Percentiles rank a stretch among this genome's conserved stretches.
phyloP scores from a whole-genome alignment of 23 red algal species.

The Gracilaria caudata region DNA sequence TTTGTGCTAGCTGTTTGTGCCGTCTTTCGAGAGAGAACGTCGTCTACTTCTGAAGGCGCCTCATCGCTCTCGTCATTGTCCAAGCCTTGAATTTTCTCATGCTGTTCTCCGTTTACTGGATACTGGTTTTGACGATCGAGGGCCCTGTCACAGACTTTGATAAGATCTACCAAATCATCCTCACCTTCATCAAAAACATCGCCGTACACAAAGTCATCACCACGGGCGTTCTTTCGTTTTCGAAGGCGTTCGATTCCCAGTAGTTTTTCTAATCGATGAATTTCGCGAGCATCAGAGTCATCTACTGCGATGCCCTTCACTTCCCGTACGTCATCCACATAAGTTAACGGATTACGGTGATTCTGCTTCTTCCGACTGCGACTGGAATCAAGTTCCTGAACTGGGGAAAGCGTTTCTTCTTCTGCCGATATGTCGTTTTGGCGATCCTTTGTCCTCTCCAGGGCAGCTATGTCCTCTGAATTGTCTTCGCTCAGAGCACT shows the following conservation, averaged over 20 bases:
- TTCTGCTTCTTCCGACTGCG: neutral
- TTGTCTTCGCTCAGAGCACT: neutral
- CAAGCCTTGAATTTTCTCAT: neutral
- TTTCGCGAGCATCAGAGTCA: slow-evolving; percentile 33
- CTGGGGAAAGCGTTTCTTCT: neutral
- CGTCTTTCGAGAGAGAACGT: neutral
- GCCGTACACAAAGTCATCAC: slow-evolving; percentile 27
- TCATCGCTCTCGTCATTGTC: slow-evolving; percentile 12
- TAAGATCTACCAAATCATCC: slow-evolving; percentile 42
- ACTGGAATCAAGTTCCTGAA: neutral
- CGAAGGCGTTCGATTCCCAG: slow-evolving; percentile 42
- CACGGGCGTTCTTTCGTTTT: slow-evolving; percentile 11
- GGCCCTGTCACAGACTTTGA: slow-evolving; percentile 46
- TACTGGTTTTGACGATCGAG: neutral
- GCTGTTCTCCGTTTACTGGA: neutral
- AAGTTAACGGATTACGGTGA: neutral
- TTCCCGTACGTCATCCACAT: neutral
- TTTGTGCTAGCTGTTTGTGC: neutral
- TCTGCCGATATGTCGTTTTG: neutral
- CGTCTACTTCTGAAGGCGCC: slow-evolving; percentile 27
- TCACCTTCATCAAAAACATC: slow-evolving; percentile 54
- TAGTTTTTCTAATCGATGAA: slow-evolving; percentile 42
- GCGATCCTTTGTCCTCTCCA: neutral
- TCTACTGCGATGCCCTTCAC: slow-evolving; percentile 12
- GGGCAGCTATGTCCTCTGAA: neutral